These are phyloP conservation scores for Posidonia oceanica DNA, from an alignment of 116 monocot genomes.

Conservation along the genomic window DNA sequence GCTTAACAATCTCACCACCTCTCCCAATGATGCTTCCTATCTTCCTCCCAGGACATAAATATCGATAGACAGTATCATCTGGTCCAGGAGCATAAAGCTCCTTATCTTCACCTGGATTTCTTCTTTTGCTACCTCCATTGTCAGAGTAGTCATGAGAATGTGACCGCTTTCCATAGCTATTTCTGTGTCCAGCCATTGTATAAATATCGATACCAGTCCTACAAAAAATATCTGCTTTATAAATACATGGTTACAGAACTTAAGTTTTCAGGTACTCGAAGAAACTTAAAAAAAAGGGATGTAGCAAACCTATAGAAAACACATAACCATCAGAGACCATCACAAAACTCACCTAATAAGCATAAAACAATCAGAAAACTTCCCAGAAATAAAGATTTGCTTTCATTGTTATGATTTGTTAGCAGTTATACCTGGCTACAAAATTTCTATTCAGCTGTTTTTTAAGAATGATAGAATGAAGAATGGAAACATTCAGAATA, in stretches of 20 bases:
- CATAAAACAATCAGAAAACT: too few species aligned
- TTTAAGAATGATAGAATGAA: too few species aligned
- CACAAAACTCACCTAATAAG: too few species aligned
- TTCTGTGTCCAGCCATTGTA: conserved; percentile 79
- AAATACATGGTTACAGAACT: too few species aligned
- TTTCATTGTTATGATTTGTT: too few species aligned
- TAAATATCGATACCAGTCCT: background rate
- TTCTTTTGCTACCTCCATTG: conserved; percentile 68
- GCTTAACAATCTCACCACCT: conserved; percentile 96
- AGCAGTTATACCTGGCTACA: too few species aligned
- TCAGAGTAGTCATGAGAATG: conserved; percentile 59
- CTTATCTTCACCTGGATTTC: conserved; percentile 74
- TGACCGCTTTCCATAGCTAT: conserved; percentile 64
- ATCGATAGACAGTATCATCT: conserved; percentile 89
- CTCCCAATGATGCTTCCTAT: conserved; percentile 94
- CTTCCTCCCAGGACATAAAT: conserved; percentile 63
- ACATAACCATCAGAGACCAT: too few species aligned
- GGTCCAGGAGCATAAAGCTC: conserved; percentile 58
- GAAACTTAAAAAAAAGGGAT: background rate
- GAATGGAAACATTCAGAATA: too few species aligned
- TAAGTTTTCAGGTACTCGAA: background rate
- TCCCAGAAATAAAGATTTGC: too few species aligned
- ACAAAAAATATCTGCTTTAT: background rate
- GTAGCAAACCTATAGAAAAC: background rate
- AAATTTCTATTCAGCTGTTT: too few species aligned